Evolutionary conservation across 2,329 filamentous ascomycete genomes (phyloP), one percentile per base, ranked within the genome.

Genomic region (Albifimbria verrucaria): DNA sequence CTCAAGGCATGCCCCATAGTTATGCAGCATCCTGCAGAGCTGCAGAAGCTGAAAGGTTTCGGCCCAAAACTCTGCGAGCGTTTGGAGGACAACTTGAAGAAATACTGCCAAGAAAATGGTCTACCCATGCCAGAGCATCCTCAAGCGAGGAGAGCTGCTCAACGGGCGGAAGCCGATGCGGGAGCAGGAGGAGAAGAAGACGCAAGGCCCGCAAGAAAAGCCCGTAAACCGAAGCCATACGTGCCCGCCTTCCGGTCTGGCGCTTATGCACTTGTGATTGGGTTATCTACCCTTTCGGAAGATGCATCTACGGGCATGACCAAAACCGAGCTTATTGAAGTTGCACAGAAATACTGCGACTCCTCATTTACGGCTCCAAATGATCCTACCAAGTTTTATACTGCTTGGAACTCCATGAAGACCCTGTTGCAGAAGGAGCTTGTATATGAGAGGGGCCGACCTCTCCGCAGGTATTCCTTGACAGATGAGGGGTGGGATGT

Each of bases 391-490:
- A 88, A 85, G 52, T 89, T 82, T 61, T 89, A 90, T 61, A 93
- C 89, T 0, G 90, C 90, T 0, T 94, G 89, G 89, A 88, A 82
- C 62, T 91, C 89, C 2, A 92, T 93, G 80, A 90, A 89, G 65
- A 90, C 87, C 0, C 72, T 94, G 26, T 60, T 86, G 5, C 77
- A 84, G 51, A 91, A 92, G 64, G 88, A 91, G 53, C 72, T 92
- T 3, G 87, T 92, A 0, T 86, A 85, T 52, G 86, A 89, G 59
- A 83, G 83, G 50, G 87, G 88, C 0, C 78, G 87, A 17, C 89
- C 88, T 0, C 68, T 84, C 18, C 81, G 84, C 55, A 83, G 80
- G 58, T 94, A 92, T 64, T 76, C 78, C 2, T 72, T 94, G 32
- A 90, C 89, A 0, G 88, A 92, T 26, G 87, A 90, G 55, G 90